These are phyloP conservation scores for Amaranthus hypochondriacus DNA, from an alignment of 148 eudicot genomes.

Conservation along the genomic window DNA sequence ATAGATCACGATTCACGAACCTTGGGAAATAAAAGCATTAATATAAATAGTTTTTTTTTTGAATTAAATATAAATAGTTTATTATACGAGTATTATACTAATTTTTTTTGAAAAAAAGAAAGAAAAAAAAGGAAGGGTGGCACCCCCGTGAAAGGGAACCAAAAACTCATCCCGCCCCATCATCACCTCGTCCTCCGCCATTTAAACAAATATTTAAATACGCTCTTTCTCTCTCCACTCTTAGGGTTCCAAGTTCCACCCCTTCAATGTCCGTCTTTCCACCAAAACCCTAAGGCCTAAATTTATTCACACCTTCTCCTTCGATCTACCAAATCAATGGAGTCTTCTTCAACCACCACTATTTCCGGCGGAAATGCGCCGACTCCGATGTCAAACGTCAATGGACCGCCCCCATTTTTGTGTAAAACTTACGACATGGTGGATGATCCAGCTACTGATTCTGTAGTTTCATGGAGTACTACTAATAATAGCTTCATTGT, in stretches of 20 bases:
- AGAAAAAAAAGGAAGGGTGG: no score
- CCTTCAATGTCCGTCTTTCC: constrained; percentile 4
- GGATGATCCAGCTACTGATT: constrained; percentile 57
- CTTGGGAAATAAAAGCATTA: no score
- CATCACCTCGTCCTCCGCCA: no score
- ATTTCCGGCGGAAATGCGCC: constrained; percentile 23
- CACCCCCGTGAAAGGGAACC: no score
- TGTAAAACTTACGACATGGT: constrained; percentile 78
- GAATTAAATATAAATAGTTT: no score
- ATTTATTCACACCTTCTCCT: neutral
- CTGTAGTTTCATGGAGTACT: constrained; percentile 73
- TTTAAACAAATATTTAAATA: no score
- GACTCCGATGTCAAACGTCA: constrained; percentile 35
- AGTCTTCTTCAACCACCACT: constrained; percentile 5
- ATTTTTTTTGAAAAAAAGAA: no score
- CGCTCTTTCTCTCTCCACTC: neutral
- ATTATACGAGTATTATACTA: no score
- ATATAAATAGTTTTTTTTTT: no score
- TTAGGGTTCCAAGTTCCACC: neutral
- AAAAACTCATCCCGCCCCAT: no score
- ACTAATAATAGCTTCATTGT: constrained; percentile 77
- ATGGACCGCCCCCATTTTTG: constrained; percentile 65
- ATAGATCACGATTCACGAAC: no score
- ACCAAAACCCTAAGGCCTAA: neutral
- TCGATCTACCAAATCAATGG: constrained; percentile 9